Evolutionary conservation across 208 protist species (phyloP).

Genomic region (Leishmania amazonensis): DNA sequence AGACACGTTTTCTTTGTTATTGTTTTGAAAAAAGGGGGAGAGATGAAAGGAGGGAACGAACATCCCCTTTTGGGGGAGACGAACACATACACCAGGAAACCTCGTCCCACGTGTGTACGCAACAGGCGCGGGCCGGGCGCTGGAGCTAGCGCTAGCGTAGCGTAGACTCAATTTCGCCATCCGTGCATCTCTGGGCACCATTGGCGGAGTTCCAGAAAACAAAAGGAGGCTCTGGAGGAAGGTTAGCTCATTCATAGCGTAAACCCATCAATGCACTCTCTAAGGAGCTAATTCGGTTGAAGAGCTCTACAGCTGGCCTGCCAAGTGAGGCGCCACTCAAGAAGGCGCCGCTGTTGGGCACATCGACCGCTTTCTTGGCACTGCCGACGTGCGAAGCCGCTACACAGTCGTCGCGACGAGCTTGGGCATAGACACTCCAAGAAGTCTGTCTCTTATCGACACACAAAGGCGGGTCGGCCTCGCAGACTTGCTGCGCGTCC

Average conservation of each 20-base stretch:
- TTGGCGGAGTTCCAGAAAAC: neutral
- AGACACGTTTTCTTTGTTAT: neutral
- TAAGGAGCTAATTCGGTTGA: conserved; percentile 1
- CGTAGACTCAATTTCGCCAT: neutral
- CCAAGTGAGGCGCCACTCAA: neutral
- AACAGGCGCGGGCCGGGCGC: neutral
- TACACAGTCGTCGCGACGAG: neutral
- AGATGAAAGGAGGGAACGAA: neutral
- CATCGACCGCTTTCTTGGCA: neutral
- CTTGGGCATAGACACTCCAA: conserved; percentile 4
- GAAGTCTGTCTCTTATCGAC: neutral
- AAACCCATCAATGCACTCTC: conserved; percentile 21
- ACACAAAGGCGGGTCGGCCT: neutral
- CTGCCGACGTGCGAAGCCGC: neutral
- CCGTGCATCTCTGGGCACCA: neutral
- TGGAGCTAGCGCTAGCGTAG: neutral
- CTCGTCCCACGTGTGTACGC: neutral
- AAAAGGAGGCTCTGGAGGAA: neutral
- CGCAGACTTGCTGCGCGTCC: neutral
- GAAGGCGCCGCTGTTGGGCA: neutral
- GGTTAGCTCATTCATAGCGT: conserved; percentile 19
- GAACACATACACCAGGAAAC: neutral
- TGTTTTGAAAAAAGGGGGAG: too few relatives aligned
- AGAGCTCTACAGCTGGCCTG: neutral
- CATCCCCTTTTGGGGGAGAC: neutral